A percentile compares a stretch with the other conserved stretches of the same genome.
These are phyloP conservation scores for Barnettozyma californica DNA, from an alignment of 805 yeast genomes.

Conservation along the genomic window DNA sequence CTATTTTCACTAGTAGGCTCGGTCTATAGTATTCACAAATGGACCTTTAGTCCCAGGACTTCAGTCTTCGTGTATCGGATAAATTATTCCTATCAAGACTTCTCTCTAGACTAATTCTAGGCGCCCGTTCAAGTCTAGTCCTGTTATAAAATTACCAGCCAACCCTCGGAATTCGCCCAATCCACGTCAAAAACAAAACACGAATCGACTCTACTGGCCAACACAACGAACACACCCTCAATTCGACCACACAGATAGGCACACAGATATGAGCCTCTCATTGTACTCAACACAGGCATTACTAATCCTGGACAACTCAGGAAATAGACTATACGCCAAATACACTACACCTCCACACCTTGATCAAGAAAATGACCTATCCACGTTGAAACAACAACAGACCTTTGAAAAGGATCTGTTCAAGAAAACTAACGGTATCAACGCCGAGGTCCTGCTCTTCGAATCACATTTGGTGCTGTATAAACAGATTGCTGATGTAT, in stretches of 20 bases:
- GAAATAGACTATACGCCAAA: conserved; percentile 76
- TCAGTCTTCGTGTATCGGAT: not conserved
- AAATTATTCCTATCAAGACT: not conserved
- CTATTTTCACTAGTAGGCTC: not conserved
- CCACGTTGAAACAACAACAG: conserved; percentile 54
- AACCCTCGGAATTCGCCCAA: not conserved
- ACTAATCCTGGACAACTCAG: conserved; percentile 75
- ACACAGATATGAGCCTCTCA: conserved; percentile 42
- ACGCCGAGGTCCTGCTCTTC: conserved; percentile 73
- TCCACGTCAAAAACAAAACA: conserved; percentile 4
- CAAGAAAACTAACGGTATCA: conserved; percentile 71
- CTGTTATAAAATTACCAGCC: not conserved
- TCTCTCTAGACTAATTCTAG: not conserved
- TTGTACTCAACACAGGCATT: conserved; percentile 80
- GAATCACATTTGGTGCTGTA: conserved; percentile 81
- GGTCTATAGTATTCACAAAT: not conserved
- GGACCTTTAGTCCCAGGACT: not conserved
- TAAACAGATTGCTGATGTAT: conserved; percentile 74
- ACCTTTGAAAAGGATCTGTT: conserved; percentile 72
- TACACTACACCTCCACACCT: conserved; percentile 68
- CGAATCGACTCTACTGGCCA: not conserved
- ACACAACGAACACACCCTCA: not conserved
- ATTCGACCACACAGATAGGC: not conserved
- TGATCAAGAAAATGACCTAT: conserved; percentile 25
- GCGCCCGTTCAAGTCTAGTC: not conserved